Evolutionary conservation across 257 asterid genomes (phyloP).

Genomic region (Nicotiana attenuata): DNA sequence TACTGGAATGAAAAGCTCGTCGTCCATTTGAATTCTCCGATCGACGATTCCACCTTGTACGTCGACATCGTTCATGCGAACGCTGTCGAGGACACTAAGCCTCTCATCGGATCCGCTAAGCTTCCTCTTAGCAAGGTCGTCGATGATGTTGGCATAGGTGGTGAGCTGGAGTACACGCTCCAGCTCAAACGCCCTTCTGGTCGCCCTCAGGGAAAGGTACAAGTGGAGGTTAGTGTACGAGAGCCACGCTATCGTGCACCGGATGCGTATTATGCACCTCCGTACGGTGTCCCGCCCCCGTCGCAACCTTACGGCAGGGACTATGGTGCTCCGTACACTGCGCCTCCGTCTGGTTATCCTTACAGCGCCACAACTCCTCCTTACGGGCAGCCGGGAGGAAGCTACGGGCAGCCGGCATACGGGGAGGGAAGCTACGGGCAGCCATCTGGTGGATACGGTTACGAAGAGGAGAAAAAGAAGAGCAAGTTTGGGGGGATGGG

Average conservation of each 20-base stretch:
- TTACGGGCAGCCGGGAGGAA: not conserved
- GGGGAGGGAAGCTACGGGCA: slow-evolving; percentile 1
- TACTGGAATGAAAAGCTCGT: slow-evolving; percentile 5
- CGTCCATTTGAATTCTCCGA: not conserved
- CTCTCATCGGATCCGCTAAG: slow-evolving; percentile 14
- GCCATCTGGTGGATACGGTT: not conserved
- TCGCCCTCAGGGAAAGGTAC: slow-evolving; percentile 9
- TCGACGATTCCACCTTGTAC: not conserved
- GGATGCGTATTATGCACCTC: slow-evolving; percentile 8
- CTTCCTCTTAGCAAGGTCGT: not conserved
- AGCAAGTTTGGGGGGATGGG: slow-evolving; percentile 10
- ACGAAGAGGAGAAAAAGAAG: slow-evolving; percentile 9
- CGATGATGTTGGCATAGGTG: slow-evolving; percentile 1
- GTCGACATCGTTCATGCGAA: slow-evolving; percentile 8
- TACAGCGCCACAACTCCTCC: not conserved
- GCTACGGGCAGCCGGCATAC: not conserved
- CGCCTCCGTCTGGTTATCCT: not conserved
- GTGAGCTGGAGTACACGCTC: not conserved
- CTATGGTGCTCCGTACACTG: not conserved
- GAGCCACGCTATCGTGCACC: not conserved
- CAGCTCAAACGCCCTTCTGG: slow-evolving; percentile 14
- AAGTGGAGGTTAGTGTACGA: not conserved
- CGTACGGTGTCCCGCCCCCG: not conserved
- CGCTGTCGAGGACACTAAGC: not conserved
- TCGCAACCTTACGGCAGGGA: not conserved